phyloP scores from a whole-genome alignment of 768 basidiomycete species.

The Tulasnella sp. region DNA sequence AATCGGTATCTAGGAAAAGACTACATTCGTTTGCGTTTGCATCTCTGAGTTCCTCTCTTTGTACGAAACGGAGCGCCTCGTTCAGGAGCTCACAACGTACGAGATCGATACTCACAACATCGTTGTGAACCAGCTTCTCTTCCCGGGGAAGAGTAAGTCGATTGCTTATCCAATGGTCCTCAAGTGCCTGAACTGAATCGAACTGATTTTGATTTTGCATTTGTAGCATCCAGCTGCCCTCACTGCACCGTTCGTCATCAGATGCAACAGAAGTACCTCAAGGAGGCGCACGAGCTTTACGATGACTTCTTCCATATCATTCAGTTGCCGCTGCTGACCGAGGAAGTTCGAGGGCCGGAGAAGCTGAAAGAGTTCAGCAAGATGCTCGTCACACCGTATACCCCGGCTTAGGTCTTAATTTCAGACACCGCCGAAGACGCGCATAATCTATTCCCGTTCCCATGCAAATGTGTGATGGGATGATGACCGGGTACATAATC shows the following conservation, averaged over 20 bases:
- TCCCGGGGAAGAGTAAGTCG: constrained; percentile 73
- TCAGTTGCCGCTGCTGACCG: constrained; percentile 83
- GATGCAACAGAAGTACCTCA: constrained; percentile 98
- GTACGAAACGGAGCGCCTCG: constrained; percentile 96
- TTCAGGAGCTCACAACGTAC: constrained; percentile 88
- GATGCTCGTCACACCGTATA: constrained; percentile 77
- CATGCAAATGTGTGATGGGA: no score
- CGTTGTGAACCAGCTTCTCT: constrained; percentile 93
- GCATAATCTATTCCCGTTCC: no score
- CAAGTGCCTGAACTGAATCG: background rate
- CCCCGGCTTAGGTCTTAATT: no score
- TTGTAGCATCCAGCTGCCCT: constrained; percentile 77
- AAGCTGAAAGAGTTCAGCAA: constrained; percentile 87
- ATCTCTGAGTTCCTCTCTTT: constrained; percentile 97
- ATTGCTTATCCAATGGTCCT: background rate
- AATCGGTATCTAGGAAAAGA: constrained; percentile 63
- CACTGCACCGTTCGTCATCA: constrained; percentile 89
- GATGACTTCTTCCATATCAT: constrained; percentile 98
- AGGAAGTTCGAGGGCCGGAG: constrained; percentile 92
- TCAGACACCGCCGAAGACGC: no score
- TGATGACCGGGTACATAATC: no score
- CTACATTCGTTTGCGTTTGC: constrained; percentile 96
- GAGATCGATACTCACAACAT: constrained; percentile 99
- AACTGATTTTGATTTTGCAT: background rate
- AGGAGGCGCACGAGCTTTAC: constrained; percentile 93